Evolutionary conservation across 805 yeast genomes (phyloP), one percentile per base, ranked within the genome.

Genomic region (Suhomyces canberraensis): DNA sequence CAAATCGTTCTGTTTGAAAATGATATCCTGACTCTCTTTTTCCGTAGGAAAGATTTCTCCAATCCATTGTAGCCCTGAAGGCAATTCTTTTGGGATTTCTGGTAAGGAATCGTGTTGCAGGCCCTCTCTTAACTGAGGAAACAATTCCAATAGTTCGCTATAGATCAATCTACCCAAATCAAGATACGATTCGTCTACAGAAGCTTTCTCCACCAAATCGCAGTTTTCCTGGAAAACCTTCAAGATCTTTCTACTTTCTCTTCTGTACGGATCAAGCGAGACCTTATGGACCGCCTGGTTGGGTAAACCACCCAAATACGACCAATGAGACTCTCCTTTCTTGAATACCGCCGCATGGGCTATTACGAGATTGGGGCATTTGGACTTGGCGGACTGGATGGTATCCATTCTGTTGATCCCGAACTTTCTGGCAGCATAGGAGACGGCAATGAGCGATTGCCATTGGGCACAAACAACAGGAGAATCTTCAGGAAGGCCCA

Each of bases 381-480:
- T 82, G 40, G 75, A 60, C 41, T 69, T 66, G 0, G 97, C 96
- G 3, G 78, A 71, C 7, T 73, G 73, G 0, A 88, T 56, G 0
- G 76, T 68, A 52, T 85, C 93, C 82, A 88, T 81, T 41, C 98
- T 64, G 11, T 76, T 68, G 15, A 93, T 79, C 0, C 96, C 96
- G 54, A 55, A 89, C 37, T 79, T 78, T 26, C 97, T 68, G 0
- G 98, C 98, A 0, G 96, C 85, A 58, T 87, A 87, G 2, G 85
- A 78, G 0, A 93, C 95, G 0, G 98, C 98, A 40, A 93, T 91
- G 3, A 93, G 63, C 0, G 90, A 73, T 32, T 73, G 70, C 98
- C 98, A 93, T 52, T 93, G 98, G 4, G 88, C 87, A 56, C 97
- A 90, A 0, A 89, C 97, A 2, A 93, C 83, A 0, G 98, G 97